Conservation (phyloP, 495 filamentous ascomycete genomes). For the Talaromyces thailandensis region DNA sequence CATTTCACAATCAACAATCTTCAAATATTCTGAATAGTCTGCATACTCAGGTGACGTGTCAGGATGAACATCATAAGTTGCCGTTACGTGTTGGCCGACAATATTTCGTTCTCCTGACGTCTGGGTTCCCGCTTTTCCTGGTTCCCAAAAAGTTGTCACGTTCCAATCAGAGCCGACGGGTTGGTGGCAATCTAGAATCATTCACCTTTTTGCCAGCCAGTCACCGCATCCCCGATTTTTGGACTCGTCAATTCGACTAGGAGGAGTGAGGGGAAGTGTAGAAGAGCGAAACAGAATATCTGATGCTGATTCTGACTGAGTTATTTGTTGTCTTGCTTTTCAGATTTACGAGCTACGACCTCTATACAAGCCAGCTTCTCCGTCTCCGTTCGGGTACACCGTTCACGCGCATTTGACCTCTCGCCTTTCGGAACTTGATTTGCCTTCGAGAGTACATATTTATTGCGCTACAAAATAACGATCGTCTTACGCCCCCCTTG, state of each 20-base stretch:
- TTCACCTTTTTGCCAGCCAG: neutral
- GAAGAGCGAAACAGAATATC: neutral
- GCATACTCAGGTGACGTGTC: neutral
- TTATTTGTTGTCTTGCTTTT: neutral
- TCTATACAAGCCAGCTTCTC: too few relatives aligned
- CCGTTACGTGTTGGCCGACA: neutral
- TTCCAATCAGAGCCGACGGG: neutral
- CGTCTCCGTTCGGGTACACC: neutral
- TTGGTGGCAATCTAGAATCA: neutral
- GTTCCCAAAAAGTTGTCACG: neutral
- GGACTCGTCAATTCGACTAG: neutral
- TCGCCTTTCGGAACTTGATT: neutral
- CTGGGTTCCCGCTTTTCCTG: neutral
- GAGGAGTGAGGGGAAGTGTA: neutral
- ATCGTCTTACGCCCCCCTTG: neutral
- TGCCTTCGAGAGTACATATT: neutral
- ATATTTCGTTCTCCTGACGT: conserved; percentile 1
- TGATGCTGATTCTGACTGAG: neutral
- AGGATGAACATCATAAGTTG: neutral
- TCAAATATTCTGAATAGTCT: neutral
- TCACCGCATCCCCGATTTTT: neutral
- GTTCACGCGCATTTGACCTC: neutral
- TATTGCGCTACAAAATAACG: neutral
- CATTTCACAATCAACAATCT: neutral
- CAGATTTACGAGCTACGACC: neutral